Conservation (phyloP, 352 stramenopile species). For the Phytopythium cucurbitacearum region DNA sequence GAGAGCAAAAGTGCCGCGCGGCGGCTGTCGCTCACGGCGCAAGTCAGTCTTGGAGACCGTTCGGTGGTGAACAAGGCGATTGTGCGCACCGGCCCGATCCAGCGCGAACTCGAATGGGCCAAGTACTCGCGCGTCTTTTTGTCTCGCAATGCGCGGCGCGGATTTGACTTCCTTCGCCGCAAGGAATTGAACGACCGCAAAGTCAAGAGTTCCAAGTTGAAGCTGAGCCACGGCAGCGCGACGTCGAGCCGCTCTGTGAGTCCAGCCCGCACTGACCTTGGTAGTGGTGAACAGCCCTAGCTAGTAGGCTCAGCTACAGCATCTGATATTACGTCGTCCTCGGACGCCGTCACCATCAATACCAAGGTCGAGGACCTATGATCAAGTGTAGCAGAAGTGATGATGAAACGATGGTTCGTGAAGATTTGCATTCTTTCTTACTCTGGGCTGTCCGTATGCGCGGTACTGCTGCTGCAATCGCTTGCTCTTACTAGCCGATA, state of each 20-base stretch:
- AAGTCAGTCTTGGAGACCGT: slow-evolving; percentile 47
- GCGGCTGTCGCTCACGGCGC: slow-evolving; percentile 58
- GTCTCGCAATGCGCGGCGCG: slow-evolving; percentile 46
- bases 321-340: too few species aligned
- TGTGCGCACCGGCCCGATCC: slow-evolving; percentile 47
- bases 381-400: too few species aligned
- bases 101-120: slow-evolving; percentile 60
- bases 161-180: slow-evolving; percentile 74
- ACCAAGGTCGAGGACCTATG: too few species aligned
- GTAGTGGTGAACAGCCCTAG: not conserved
- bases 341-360: too few species aligned
- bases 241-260: slow-evolving; percentile 25
- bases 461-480: slow-evolving; percentile 4
- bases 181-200: slow-evolving; percentile 49
- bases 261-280: not conserved
- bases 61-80: slow-evolving; percentile 47
- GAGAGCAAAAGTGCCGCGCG: slow-evolving; percentile 60
- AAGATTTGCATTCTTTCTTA: too few species aligned
- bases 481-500: not conserved
- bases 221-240: slow-evolving; percentile 16
- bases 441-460: slow-evolving; percentile 3
- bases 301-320: not conserved
- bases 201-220: slow-evolving; percentile 3
- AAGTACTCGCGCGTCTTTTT: slow-evolving; percentile 51
- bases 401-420: too few species aligned